These are phyloP conservation scores for Trichaptum fuscoviolaceum DNA, from an alignment of 768 basidiomycete species.

Conservation along the genomic window DNA sequence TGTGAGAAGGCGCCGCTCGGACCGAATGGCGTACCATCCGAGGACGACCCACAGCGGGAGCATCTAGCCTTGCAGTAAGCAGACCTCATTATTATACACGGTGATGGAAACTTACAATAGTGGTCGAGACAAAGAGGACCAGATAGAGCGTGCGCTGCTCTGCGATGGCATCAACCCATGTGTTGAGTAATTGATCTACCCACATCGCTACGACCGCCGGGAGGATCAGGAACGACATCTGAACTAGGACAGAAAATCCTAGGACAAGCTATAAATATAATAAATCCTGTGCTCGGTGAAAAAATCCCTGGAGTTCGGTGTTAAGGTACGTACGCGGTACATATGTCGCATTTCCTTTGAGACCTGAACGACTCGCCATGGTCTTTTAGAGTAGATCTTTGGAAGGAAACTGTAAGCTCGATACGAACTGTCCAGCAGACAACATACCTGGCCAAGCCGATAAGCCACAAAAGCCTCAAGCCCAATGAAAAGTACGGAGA, in stretches of 20 bases:
- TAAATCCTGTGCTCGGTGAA: background rate
- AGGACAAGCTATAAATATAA: slow-evolving; percentile 35
- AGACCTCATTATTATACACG: background rate
- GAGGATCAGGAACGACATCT: slow-evolving; percentile 45
- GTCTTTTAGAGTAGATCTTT: slow-evolving; percentile 40
- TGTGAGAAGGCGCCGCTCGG: slow-evolving; percentile 37
- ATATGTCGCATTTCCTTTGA: slow-evolving; percentile 37
- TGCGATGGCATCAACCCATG: slow-evolving; percentile 28
- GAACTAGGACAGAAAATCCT: slow-evolving; percentile 42
- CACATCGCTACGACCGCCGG: slow-evolving; percentile 42
- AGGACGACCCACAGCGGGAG: slow-evolving; percentile 43
- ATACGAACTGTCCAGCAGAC: slow-evolving; percentile 35
- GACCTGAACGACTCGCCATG: slow-evolving; percentile 47
- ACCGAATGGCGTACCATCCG: slow-evolving; percentile 44
- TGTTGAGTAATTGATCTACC: slow-evolving; percentile 41
- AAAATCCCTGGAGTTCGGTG: background rate
- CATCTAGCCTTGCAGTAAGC: slow-evolving; percentile 9
- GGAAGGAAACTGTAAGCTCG: slow-evolving; percentile 37
- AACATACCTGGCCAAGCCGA: slow-evolving; percentile 43
- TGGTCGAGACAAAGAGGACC: slow-evolving; percentile 33
- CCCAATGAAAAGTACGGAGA: background rate
- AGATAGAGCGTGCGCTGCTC: slow-evolving; percentile 32
- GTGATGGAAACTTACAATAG: slow-evolving; percentile 21
- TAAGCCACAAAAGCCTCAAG: background rate
- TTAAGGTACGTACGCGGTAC: slow-evolving; percentile 25